Evolutionary conservation across 1,139 yeast species (phyloP), one percentile per base, ranked within the genome.

Genomic region (Saccharomyces hybrid): DNA sequence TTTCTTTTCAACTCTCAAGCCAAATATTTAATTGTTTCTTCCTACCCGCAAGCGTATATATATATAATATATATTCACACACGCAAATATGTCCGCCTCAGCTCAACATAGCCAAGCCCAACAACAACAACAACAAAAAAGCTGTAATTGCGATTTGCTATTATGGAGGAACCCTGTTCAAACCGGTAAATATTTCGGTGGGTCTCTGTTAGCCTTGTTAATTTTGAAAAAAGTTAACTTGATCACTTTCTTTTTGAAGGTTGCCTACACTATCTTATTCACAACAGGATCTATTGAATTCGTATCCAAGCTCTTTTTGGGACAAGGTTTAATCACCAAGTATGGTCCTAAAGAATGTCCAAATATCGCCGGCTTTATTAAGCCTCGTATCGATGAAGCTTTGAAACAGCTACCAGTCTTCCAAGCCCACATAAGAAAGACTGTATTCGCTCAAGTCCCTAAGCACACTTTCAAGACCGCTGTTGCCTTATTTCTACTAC

Each of bases 131-230:
- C 38, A 38, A 38, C 25, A 38, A 20, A 16, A 38, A 38, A 38
- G 44, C 47, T 46, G 55, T 27, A 34, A 57, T 32, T 75, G 76
- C 51, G 72, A 71, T 55, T 74, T 90, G 61, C 76, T 91, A 59
- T 82, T 91, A 61, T 91, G 98, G 98, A 78, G 81, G 64, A 80
- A 88, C 68, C 96, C 97, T 46, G 74, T 79, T 60, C 77, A 79
- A 65, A 84, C 96, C 55, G 97, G 87, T 58, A 83, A 84, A 65
- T 82, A 85, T 47, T 82, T 90, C 62, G 95, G 86, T 52, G 78
- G 83, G 51, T 72, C 84, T 53, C 67, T 91, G 49, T 73, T 77
- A 41, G 75, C 79, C 26, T 76, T 91, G 67, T 65, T 86, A 57
- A 73, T 86, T 42, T 69, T 88, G 67, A 86, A 88, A 71, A 81